Evolutionary conservation across 2,329 filamentous ascomycete genomes (phyloP), one percentile per base, ranked within the genome.

Genomic region (Colletotrichum aenigma): DNA sequence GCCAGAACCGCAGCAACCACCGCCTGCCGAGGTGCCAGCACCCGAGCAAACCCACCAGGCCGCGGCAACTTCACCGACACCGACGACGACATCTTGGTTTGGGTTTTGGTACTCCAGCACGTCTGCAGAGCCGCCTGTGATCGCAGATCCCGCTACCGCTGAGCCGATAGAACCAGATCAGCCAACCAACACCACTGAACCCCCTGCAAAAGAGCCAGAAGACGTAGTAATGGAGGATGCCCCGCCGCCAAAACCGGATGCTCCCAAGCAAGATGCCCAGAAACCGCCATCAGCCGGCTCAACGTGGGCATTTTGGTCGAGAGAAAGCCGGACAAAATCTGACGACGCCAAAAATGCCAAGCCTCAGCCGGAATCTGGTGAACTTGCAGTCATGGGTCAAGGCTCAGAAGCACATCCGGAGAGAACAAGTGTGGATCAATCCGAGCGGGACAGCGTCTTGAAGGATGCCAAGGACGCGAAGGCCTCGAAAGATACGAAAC

Each of bases 281-380:
- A 74, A 76, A 30, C 80, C 84, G n/a, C 88, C 88, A 7, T 86
- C 89, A 18, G 86, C 88, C 21, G 91, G 90, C 15, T 94, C 94
- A 1, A 94, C 93, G 0, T 96, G 94, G 94, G 94, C 93, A 0
- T 96, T 96, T 78, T 96, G 94, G 94, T 95, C 93, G 16, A 91
- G 89, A 61, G 92, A 93, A 78, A 83, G 87, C 3, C 78, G 83
- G 1, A 82, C 85, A 9, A 86, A 84, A 55, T 78, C 83, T 12
- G 79, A 79, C 5, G 81, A 79, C 1, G 85, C 85, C 65, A 72
- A 72, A 18, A 55, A 9, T 34, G 70, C 80, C 13, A 38, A 81
- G 3, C 7, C 52, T 5, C 72, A 76, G 3, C 85, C 81, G 43
- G 90, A 88, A 79, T 81, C 82, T 78, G 91, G 87, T 28, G 87